Percentiles rank a stretch among this genome's conserved stretches.
Evolutionary conservation across 2,329 filamentous ascomycete species (phyloP).

Genomic region (Penicillium paneum): DNA sequence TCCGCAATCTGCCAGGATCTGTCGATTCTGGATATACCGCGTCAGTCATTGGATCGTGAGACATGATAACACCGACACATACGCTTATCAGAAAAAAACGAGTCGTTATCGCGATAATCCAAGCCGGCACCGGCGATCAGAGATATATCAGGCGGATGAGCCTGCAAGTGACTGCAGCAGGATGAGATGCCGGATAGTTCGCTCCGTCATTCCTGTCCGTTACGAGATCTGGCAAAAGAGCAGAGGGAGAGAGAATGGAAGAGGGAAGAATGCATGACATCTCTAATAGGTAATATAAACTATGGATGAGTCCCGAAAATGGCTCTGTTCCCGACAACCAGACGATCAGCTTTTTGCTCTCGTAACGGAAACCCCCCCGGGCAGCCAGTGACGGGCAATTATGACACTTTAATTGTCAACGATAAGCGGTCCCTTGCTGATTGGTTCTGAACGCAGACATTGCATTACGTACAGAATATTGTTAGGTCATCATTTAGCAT

Average conservation of each 20-base stretch:
- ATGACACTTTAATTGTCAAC: slow-evolving; percentile 22
- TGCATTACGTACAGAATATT: slow-evolving; percentile 35
- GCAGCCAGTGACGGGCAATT: slow-evolving; percentile 13
- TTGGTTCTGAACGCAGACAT: slow-evolving; percentile 27
- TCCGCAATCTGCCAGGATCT: background rate
- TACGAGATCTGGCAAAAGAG: background rate
- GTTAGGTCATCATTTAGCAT: slow-evolving; percentile 3
- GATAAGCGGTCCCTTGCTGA: slow-evolving; percentile 32
- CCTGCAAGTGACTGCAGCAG: slow-evolving; percentile 29
- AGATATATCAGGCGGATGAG: slow-evolving; percentile 15
- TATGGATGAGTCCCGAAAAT: background rate
- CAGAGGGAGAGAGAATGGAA: background rate
- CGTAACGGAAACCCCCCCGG: slow-evolving; percentile 20
- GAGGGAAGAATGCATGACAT: slow-evolving; percentile 14
- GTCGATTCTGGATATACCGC: background rate
- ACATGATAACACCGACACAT: slow-evolving; percentile 20
- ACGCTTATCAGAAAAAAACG: slow-evolving; percentile 3
- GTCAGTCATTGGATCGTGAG: slow-evolving; percentile 15
- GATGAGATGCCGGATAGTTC: slow-evolving; percentile 29
- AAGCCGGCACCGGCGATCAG: slow-evolving; percentile 6
- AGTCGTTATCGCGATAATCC: background rate
- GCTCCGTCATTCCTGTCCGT: slow-evolving; percentile 30
- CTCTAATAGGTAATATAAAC: slow-evolving; percentile 9
- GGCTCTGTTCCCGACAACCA: slow-evolving; percentile 5
- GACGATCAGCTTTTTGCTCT: slow-evolving; percentile 24